Conservation (phyloP, 768 basidiomycete species). For the Astraeus odoratus region DNA sequence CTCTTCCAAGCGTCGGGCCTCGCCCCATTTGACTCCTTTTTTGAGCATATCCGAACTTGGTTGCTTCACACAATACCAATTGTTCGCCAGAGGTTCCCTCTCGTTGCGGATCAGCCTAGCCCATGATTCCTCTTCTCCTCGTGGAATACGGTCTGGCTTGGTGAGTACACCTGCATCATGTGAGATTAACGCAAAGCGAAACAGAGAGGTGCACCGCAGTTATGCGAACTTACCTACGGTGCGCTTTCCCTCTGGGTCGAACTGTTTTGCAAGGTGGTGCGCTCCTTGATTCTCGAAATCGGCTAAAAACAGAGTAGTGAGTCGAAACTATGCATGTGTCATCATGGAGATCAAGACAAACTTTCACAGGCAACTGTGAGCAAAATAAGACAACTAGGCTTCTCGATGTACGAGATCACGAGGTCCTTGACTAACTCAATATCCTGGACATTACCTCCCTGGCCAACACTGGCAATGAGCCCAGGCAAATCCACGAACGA, state of each 20-base stretch:
- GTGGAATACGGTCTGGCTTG: constrained; percentile 44
- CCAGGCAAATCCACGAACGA: constrained; percentile 37
- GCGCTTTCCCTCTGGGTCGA: constrained; percentile 40
- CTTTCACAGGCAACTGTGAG: constrained; percentile 48
- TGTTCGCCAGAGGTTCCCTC: constrained; percentile 30
- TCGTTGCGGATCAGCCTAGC: constrained; percentile 37
- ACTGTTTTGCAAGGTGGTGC: constrained; percentile 37
- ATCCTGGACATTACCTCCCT: constrained; percentile 37
- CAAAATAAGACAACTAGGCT: constrained; percentile 46
- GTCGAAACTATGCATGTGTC: neutral
- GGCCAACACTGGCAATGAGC: constrained; percentile 37
- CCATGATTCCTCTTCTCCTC: constrained; percentile 35
- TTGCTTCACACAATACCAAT: constrained; percentile 40
- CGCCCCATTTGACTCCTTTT: constrained; percentile 20
- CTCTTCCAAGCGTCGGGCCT: constrained; percentile 29
- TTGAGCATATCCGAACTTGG: constrained; percentile 33
- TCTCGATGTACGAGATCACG: constrained; percentile 39
- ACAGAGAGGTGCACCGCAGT: neutral
- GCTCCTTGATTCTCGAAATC: constrained; percentile 58
- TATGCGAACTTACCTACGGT: constrained; percentile 49
- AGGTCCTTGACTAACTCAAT: constrained; percentile 44
- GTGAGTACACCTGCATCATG: constrained; percentile 42
- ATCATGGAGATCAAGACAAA: constrained; percentile 20
- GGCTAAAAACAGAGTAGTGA: constrained; percentile 25
- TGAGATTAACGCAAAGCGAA: neutral